Base-by-base conservation (phyloP, 1,284 basidiomycete genomes). In the Mycena citricolor region DNA sequence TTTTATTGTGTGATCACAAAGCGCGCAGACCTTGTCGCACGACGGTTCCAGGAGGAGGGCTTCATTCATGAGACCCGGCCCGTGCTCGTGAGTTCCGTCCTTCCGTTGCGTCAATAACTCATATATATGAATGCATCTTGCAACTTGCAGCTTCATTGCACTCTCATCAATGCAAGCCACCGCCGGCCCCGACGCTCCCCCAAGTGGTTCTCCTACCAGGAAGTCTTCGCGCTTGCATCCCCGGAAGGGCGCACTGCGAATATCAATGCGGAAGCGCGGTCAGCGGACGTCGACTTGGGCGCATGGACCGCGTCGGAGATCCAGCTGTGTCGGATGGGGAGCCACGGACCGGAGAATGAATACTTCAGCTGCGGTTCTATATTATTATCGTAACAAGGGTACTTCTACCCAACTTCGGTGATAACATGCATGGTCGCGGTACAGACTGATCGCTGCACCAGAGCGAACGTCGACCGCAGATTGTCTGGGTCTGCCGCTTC, bases 91-190 rank as follows among this genome's bases (percentile, higher is more conserved):
- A 6, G 65, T 54, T 12, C 11, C n/a, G n/a, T 19, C 25, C 32
- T 36, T 21, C 31, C n/a, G 32, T 11, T 29, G 12, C 8, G 8
- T 43, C 25, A n/a, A 29, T 32, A 6, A n/a, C 23, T 17, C 21
- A 8, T 6, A 16, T 19, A n/a, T n/a, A n/a, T 8, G 29, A 35
- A 16, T 39, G 22, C 24, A 13, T 22, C 16, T 35, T n/a, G n/a
- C n/a, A n/a, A n/a, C n/a, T n/a, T n/a, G n/a, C 38, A 84, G 83
- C 63, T 86, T 12, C 85, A 86, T 52, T 86, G 83, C 61, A 86
- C 84, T 0, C 57, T 86, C 17, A 56, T 84, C 46, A 85, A 84
- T 54, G 79, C 83, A 0, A 68, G 65, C 23, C 65, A 83, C 57
- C 76, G 82, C 42, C 73, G 66, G 51, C 72, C 74, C 5, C 60